Evolutionary conservation across 169 alveolate genomes (phyloP).

Genomic region (Cardiosporidium cionae): DNA sequence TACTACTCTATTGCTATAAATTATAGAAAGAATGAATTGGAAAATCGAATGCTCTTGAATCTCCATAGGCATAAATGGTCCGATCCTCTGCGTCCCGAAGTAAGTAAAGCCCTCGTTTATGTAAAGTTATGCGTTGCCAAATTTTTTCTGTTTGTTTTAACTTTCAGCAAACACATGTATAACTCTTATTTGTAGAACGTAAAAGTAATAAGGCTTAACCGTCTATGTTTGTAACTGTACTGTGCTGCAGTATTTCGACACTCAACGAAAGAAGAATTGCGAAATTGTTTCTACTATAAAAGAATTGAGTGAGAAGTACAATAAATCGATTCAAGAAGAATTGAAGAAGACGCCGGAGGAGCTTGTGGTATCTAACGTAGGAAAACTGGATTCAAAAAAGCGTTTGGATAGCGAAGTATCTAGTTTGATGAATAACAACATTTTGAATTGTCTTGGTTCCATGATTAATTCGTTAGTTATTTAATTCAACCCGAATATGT

Average conservation of each 20-base stretch:
- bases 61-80: conserved; percentile 91
- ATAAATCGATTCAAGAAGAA: conserved; percentile 88
- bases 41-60: conserved; percentile 92
- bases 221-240: too few species aligned
- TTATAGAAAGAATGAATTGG: conserved; percentile 91
- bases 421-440: conserved; percentile 46
- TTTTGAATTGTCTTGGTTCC: conserved; percentile 49
- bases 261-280: conserved; percentile 55
- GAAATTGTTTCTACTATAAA: conserved; percentile 64
- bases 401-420: conserved; percentile 59
- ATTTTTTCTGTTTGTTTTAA: too few species aligned
- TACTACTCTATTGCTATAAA: conserved; percentile 95
- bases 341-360: conserved; percentile 86
- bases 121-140: too few species aligned
- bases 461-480: conserved; percentile 43
- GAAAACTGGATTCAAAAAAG: conserved; percentile 84
- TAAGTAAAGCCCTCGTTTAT: too few species aligned
- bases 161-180: too few species aligned
- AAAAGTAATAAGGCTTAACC: too few species aligned
- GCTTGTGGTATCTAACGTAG: conserved; percentile 77
- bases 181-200: too few species aligned
- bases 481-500: too few species aligned
- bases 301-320: conserved; percentile 74
- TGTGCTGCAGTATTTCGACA: conserved; percentile 44
- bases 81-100: conserved; percentile 81